These are phyloP conservation scores for Fusarium stilboides DNA, from an alignment of 2,329 filamentous ascomycete species.

Conservation along the genomic window DNA sequence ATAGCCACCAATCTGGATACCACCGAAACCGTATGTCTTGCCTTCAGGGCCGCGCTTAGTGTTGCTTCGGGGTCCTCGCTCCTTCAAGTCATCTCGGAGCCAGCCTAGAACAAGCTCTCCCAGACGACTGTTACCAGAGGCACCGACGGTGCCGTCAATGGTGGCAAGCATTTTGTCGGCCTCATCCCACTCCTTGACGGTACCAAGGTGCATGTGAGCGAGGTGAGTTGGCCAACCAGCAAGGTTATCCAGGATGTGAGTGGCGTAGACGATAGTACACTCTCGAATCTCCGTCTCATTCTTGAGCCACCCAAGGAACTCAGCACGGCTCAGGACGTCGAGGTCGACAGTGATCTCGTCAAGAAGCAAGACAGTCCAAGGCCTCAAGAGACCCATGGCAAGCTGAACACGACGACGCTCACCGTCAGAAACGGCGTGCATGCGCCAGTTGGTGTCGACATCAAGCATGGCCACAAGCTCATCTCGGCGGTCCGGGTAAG, in stretches of 20 bases:
- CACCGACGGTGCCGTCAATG: constrained; percentile 57
- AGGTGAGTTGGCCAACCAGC: constrained; percentile 96
- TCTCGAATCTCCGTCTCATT: constrained; percentile 84
- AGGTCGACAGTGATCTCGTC: constrained; percentile 98
- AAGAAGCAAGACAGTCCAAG: constrained; percentile 91
- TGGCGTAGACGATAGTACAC: constrained; percentile 97
- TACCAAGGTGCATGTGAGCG: constrained; percentile 94
- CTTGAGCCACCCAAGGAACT: constrained; percentile 90
- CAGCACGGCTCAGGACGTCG: constrained; percentile 85
- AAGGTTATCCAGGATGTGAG: constrained; percentile 96
- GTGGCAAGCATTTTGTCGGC: constrained; percentile 77
- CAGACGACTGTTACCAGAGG: constrained; percentile 82
- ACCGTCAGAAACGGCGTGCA: constrained; percentile 95
- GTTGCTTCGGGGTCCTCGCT: constrained; percentile 81
- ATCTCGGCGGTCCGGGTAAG: constrained; percentile 85
- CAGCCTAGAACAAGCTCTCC: constrained; percentile 91
- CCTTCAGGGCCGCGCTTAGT: constrained; percentile 71
- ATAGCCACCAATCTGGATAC: constrained; percentile 69
- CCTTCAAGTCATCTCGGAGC: constrained; percentile 84
- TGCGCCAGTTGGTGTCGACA: constrained; percentile 92
- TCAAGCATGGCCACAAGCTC: constrained; percentile 91
- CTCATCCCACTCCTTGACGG: constrained; percentile 87
- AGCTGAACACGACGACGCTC: constrained; percentile 93
- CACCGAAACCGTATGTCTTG: constrained; percentile 71
- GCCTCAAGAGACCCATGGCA: constrained; percentile 93